Evolutionary conservation across 2,329 filamentous ascomycete genomes (phyloP).

Genomic region (Cordyceps cateniannulata): DNA sequence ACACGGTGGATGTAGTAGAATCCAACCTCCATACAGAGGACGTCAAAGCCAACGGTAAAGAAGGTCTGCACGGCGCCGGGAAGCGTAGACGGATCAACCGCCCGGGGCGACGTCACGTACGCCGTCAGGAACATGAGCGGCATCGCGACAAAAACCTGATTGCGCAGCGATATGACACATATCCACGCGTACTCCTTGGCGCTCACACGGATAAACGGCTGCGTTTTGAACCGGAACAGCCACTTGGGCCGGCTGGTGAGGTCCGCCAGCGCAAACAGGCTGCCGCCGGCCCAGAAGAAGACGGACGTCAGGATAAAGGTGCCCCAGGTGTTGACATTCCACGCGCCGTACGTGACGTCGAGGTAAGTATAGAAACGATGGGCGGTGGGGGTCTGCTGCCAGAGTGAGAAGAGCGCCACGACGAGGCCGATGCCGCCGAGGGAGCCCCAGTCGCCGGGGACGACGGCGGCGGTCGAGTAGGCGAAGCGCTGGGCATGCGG

Average conservation of each 20-base stretch:
- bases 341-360: slow-evolving; percentile 18
- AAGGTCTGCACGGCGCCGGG: slow-evolving; percentile 10
- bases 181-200: slow-evolving; percentile 13
- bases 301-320: slow-evolving; percentile 30
- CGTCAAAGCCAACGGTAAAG: slow-evolving; percentile 14
- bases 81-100: slow-evolving; percentile 4
- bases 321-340: slow-evolving; percentile 29
- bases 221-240: slow-evolving; percentile 41
- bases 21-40: slow-evolving; percentile 29
- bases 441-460: slow-evolving; percentile 4
- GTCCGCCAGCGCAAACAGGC: slow-evolving; percentile 30
- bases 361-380: slow-evolving; percentile 13
- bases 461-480: slow-evolving; percentile 13
- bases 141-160: slow-evolving; percentile 31
- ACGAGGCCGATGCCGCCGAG: neutral
- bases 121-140: neutral
- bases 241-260: slow-evolving; percentile 34
- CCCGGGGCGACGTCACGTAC: neutral
- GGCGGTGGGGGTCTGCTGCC: slow-evolving; percentile 12
- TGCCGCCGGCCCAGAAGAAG: slow-evolving; percentile 34
- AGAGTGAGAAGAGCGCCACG: slow-evolving; percentile 10
- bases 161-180: slow-evolving; percentile 32
- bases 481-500: slow-evolving; percentile 14
- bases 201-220: slow-evolving; percentile 32
- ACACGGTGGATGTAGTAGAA: slow-evolving; percentile 47